phyloP scores from a whole-genome alignment of 179 eudicot species.

The Beta macrorhiza region DNA sequence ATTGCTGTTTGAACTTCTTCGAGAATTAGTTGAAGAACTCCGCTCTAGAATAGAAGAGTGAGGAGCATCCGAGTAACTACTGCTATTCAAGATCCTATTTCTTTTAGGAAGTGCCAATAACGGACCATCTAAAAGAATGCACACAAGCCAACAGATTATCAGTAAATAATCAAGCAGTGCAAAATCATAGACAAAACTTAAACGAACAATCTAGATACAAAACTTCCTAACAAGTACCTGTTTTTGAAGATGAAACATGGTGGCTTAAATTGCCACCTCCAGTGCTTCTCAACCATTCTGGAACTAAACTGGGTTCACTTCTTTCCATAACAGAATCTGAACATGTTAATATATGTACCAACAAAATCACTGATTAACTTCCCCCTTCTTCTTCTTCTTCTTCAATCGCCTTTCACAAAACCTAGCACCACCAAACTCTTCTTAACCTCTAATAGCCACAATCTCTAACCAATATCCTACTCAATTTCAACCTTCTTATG shows the following conservation, averaged over 20 bases:
- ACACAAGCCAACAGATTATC: neutral
- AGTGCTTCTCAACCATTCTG: slow-evolving; percentile 80
- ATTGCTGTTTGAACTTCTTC: slow-evolving; percentile 56
- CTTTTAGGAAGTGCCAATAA: slow-evolving; percentile 32
- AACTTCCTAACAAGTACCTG: slow-evolving; percentile 38
- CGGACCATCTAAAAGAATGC: slow-evolving; percentile 24
- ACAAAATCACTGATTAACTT: slow-evolving; percentile 16
- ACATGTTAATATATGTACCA: slow-evolving; percentile 38
- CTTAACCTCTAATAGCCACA: neutral
- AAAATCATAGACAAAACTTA: neutral
- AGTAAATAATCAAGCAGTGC: neutral
- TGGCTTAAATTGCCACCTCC: slow-evolving; percentile 59
- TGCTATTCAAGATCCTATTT: slow-evolving; percentile 41
- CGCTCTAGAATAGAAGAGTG: slow-evolving; percentile 48
- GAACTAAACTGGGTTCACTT: slow-evolving; percentile 84
- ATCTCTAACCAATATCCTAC: slow-evolving; percentile 12
- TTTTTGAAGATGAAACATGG: slow-evolving; percentile 49
- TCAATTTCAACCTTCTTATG: neutral
- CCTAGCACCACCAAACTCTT: neutral
- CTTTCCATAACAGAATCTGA: slow-evolving; percentile 63
- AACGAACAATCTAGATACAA: neutral
- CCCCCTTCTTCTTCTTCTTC: slow-evolving; percentile 10
- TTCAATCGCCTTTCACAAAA: neutral
- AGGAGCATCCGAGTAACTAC: slow-evolving; percentile 33
- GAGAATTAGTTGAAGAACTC: slow-evolving; percentile 54